Evolutionary conservation across 2,329 filamentous ascomycete species (phyloP), one percentile per base, ranked within the genome.

Genomic region (Claviceps capensis): DNA sequence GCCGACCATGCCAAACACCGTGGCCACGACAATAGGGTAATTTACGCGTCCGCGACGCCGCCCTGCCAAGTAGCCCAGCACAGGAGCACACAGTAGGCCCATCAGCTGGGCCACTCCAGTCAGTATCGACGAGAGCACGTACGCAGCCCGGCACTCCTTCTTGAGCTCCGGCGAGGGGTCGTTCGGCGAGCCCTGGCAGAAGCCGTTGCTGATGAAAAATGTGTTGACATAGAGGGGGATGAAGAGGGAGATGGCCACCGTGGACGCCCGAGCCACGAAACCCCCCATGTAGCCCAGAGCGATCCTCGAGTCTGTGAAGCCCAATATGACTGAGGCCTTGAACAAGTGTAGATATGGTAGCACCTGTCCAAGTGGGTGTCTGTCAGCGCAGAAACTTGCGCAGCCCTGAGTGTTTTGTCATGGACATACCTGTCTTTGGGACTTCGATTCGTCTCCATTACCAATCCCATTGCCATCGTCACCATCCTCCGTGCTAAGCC

Each of bases 161-260:
- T 94, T 95, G 59, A 95, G 82, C 60, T 91, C 86, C 1, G 79
- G 79, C 0, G 77, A 79, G 0, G 81, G 72, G 59, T 83, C 80
- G 56, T 79, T 72, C 1, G 81, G 81, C 0, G 76, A 78, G 16
- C 79, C 79, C 42, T 81, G 76, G 69, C 93, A 97, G 58, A 86
- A 84, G 2, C 88, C 90, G 50, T 85, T 84, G 48, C 74, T 72
- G 56, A 91, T 86, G 67, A 91, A 97, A 67, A 88, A 95, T 23
- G 88, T 83, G 64, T 97, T 97, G 60, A 96, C 82, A 63, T 86
- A 94, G 2, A 98, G 77, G 0, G 93, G 93, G 51, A 98, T 86
- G 69, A 97, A 98, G 5, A 97, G 78, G 0, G 88, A 94, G 57
- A 98, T 95, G 50, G 87, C 91, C 5, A 98, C 93, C 0, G 89